These are phyloP conservation scores for Eucalyptus grandis DNA, from an alignment of 345 rosid genomes.

Conservation along the genomic window DNA sequence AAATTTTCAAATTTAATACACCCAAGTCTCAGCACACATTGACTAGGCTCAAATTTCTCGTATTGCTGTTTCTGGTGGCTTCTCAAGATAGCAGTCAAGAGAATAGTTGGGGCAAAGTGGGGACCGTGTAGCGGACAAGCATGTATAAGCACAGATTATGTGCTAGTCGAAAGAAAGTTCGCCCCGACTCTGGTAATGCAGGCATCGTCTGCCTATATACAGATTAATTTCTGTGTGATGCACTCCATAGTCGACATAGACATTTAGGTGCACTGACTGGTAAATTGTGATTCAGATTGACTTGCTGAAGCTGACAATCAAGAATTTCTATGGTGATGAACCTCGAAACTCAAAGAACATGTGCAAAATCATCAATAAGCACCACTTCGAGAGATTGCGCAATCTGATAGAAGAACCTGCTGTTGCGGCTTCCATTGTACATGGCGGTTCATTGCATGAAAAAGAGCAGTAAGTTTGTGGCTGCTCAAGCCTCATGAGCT, in stretches of 20 bases:
- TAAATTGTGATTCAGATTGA: conserved; percentile 41
- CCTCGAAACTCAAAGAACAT: conserved; percentile 38
- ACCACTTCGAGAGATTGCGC: conserved; percentile 44
- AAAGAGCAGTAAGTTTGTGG: conserved; percentile 32
- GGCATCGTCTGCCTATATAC: background rate
- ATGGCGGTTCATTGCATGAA: conserved; percentile 64
- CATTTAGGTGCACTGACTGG: background rate
- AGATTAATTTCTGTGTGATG: background rate
- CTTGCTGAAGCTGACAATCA: conserved; percentile 24
- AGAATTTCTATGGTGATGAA: conserved; percentile 47
- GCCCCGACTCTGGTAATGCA: conserved; percentile 41
- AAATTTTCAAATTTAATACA: background rate
- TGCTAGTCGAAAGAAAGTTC: conserved; percentile 51
- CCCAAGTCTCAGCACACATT: background rate
- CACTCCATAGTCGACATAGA: background rate
- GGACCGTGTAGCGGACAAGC: conserved; percentile 77
- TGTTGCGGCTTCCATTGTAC: conserved; percentile 44
- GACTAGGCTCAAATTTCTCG: background rate
- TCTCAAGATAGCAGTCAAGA: conserved; percentile 34
- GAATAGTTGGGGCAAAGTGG: conserved; percentile 87
- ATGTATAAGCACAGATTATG: conserved; percentile 62
- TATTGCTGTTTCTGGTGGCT: background rate
- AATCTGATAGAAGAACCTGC: conserved; percentile 45
- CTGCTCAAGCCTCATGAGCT: background rate
- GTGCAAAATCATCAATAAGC: conserved; percentile 35